phyloP scores from a whole-genome alignment of 148 eudicot species.

The Rhododendron henanense region DNA sequence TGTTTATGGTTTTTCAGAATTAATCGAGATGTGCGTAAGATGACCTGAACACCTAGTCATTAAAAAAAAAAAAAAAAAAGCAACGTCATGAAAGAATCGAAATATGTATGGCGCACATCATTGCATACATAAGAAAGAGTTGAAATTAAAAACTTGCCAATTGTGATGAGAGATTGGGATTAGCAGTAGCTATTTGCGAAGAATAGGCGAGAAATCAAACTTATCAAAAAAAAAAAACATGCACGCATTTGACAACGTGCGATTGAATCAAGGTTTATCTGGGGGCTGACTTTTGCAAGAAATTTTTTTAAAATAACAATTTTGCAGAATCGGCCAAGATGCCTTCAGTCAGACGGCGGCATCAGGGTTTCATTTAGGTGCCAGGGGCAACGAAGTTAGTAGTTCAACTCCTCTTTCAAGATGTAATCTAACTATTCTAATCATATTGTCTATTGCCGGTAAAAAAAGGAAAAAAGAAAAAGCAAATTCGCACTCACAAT shows the following conservation, averaged over 20 bases:
- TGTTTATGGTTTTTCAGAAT: neutral
- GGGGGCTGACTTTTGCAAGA: neutral
- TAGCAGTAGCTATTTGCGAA: neutral
- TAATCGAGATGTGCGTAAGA: neutral
- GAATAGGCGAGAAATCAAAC: neutral
- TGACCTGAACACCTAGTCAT: too few relatives aligned
- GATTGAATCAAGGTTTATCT: neutral
- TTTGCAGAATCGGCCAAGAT: too few relatives aligned
- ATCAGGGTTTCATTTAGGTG: too few relatives aligned
- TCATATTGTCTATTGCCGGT: too few relatives aligned
- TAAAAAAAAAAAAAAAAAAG: neutral
- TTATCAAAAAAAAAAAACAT: neutral
- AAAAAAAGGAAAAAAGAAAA: too few relatives aligned
- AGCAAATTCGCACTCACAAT: too few relatives aligned
- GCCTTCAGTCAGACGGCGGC: too few relatives aligned
- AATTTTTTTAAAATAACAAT: too few relatives aligned
- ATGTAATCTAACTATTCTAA: too few relatives aligned
- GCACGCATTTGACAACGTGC: neutral
- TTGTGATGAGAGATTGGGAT: neutral
- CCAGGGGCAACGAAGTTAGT: too few relatives aligned
- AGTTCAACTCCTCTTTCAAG: too few relatives aligned
- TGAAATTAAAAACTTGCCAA: neutral
- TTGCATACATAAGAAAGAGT: neutral
- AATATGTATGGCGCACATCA: neutral
- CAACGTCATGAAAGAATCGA: neutral